Base-by-base conservation (phyloP, 176 grass and related monocot genomes). In the Musa acuminata region DNA sequence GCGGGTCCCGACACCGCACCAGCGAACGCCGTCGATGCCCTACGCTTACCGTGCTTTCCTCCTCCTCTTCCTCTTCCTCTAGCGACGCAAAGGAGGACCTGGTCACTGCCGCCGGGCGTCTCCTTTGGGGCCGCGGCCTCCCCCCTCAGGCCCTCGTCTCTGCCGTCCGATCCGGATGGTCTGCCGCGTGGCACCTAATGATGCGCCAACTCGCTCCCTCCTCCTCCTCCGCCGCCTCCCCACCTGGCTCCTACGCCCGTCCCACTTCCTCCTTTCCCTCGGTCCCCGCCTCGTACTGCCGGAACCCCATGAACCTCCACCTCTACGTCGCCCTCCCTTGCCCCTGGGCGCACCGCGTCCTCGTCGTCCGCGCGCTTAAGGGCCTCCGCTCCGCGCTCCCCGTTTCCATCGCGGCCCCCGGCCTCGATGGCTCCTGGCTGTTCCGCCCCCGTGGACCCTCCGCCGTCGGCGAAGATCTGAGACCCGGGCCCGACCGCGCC, bases 141-240 rank as follows among this genome's bases (percentile, higher is more conserved):
- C 86, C 90, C 0, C 87, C 90, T 9, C 62, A 75, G 48, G 76
- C 63, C 57, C 87, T 92, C 57, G 82, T 92, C 57, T 80, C 86
- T 73, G 84, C 70, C 77, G 87, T 85, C 64, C 90, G 82, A 71
- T 75, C 72, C 53, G 66, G 79, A n/a, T 89, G 87, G 87, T 12
- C 72, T 13, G 2, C 90, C 5, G 73, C 80, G 16, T 98, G 94
- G 94, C 72, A 57, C 1, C 71, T 98, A 78, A 91, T 98, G 72
- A 98, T 98, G 90, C 94, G 86, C 59, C 88, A 98, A 86, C 84
- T 98, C 62, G 88, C 90, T 25, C 88, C 90, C 2, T 87, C 88
- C 3, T 83, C 88, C 0, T 14, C 78, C 16, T n/a, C 65, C 21
- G 29, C 29, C n/a, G 67, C 67, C 43, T 70, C 67, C 35, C 43